These are phyloP conservation scores for Eucalyptus victrix DNA, from an alignment of 345 rosid genomes.

Conservation along the genomic window DNA sequence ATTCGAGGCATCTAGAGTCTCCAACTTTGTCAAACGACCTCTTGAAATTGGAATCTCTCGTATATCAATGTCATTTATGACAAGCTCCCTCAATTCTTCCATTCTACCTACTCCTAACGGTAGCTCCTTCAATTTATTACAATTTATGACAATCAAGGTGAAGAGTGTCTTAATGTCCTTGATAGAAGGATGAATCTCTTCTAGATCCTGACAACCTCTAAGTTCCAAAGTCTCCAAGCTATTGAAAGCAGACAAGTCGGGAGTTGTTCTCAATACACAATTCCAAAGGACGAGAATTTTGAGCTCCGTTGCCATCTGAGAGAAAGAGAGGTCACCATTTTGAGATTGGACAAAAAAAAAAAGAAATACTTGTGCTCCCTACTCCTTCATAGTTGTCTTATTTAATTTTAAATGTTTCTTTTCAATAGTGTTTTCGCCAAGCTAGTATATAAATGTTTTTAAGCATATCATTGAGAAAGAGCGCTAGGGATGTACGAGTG, in stretches of 20 bases:
- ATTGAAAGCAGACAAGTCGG: neutral
- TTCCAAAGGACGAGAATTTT: accelerated
- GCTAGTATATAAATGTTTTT: too few species aligned
- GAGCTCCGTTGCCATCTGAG: neutral
- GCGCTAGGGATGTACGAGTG: accelerated
- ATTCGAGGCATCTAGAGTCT: accelerated
- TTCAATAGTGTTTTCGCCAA: too few species aligned
- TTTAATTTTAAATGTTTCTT: too few species aligned
- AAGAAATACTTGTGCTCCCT: accelerated
- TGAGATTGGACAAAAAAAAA: too few species aligned
- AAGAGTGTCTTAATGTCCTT: accelerated
- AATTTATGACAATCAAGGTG: accelerated
- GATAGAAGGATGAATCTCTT: too few species aligned
- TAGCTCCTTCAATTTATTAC: accelerated
- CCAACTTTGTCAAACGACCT: too few species aligned
- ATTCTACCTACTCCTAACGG: too few species aligned
- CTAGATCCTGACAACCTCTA: accelerated
- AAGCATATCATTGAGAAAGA: too few species aligned
- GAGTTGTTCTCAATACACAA: neutral
- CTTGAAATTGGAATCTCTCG: too few species aligned
- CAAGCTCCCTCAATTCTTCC: too few species aligned
- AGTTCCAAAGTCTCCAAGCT: too few species aligned
- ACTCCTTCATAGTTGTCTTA: accelerated
- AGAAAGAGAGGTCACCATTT: neutral
- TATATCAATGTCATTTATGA: accelerated